A percentile compares a stretch with the other conserved stretches of the same genome.
These are phyloP conservation scores for Tricholoma saponaceum DNA, from an alignment of 768 basidiomycete genomes.

Conservation along the genomic window DNA sequence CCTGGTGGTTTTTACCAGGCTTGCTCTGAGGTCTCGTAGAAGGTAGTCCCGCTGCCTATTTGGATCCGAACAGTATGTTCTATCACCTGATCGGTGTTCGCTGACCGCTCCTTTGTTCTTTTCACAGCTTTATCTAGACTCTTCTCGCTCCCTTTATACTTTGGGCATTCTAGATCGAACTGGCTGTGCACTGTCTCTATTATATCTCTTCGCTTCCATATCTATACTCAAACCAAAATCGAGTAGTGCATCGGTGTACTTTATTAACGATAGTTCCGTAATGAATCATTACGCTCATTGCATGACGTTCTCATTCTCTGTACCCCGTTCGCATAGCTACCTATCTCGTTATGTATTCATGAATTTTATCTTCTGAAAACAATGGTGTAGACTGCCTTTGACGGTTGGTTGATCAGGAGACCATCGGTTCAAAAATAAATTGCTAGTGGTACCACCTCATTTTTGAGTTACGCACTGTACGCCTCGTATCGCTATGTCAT, in stretches of 20 bases:
- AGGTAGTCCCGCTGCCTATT: background rate
- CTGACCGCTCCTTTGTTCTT: background rate
- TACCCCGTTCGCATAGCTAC: too few relatives aligned
- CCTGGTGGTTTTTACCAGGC: constrained; percentile 46
- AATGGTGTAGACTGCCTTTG: too few relatives aligned
- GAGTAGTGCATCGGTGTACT: background rate
- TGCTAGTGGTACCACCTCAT: too few relatives aligned
- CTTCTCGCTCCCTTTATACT: background rate
- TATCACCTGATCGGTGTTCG: background rate
- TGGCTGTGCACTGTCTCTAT: background rate
- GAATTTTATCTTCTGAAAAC: too few relatives aligned
- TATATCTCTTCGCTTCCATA: background rate
- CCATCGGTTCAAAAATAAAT: too few relatives aligned
- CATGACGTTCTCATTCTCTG: too few relatives aligned
- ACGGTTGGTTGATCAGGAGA: too few relatives aligned
- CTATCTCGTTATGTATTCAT: too few relatives aligned
- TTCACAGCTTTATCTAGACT: background rate
- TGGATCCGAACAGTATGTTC: background rate
- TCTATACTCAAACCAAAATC: background rate
- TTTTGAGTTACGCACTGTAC: too few relatives aligned
- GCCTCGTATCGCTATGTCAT: too few relatives aligned
- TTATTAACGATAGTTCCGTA: background rate
- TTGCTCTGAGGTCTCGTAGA: constrained; percentile 18
- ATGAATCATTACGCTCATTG: background rate
- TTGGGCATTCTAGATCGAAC: background rate